Conservation (phyloP, 306 rosid species). For the Sophora flavescens region DNA sequence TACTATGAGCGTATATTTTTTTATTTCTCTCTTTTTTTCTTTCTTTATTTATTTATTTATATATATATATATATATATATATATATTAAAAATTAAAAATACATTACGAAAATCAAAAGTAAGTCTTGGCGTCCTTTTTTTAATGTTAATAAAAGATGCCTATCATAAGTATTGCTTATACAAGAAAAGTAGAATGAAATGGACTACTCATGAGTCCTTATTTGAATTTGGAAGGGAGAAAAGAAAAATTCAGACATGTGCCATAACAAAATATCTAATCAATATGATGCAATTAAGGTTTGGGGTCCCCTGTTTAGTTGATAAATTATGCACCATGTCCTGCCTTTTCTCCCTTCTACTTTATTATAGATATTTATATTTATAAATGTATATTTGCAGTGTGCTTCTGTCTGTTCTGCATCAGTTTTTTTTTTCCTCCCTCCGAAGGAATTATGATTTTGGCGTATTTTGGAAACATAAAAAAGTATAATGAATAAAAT, state of each 20-base stretch:
- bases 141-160: background rate
- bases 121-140: too few species aligned
- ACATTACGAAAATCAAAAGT: too few species aligned
- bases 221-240: slow-evolving; percentile 1
- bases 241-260: slow-evolving; percentile 8
- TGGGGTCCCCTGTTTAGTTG: slow-evolving; percentile 11
- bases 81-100: too few species aligned
- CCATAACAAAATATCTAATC: slow-evolving; percentile 27
- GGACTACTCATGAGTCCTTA: background rate
- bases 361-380: background rate
- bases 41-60: too few species aligned
- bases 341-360: background rate
- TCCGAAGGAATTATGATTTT: background rate
- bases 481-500: slow-evolving; percentile 6
- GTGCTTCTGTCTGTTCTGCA: slow-evolving; percentile 2
- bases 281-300: slow-evolving; percentile 11
- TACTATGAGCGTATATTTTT: too few species aligned
- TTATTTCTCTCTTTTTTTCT: too few species aligned
- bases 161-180: background rate
- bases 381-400: background rate
- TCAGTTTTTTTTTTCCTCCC: background rate
- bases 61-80: too few species aligned
- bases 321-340: background rate
- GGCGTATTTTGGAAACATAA: background rate
- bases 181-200: slow-evolving; percentile 12